Evolutionary conservation across 1,139 yeast genomes (phyloP), one percentile per base, ranked within the genome.

Genomic region (Debaryomycetaceae sp.): DNA sequence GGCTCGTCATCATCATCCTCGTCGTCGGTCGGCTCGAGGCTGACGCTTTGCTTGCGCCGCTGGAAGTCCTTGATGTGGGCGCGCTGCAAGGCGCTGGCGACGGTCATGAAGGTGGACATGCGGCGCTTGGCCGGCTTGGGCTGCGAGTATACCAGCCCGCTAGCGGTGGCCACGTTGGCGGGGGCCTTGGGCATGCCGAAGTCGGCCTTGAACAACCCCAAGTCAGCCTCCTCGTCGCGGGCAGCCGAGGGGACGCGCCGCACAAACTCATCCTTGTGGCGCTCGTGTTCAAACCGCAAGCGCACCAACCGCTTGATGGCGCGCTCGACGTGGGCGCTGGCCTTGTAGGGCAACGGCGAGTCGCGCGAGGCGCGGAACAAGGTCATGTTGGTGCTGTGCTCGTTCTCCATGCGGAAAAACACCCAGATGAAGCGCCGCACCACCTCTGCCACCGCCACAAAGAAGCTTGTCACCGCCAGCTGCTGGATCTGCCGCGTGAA

Each of bases 11-110:
- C 66, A 11, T 65, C 71, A 3, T 62, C 69, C 8, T 60, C 71
- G 27, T 61, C 65, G 24, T 54, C 59, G 23, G 61, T 66, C 23
- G 61, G 64, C 25, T 65, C 65, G 6, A 52, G 51, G 3, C 51
- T 51, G 9, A 49, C 43, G 3, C 50, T 44, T 8, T 54, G 53
- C 42, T 65, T 71, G 34, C 78, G 61, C 41, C 94, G 70, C 57
- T 86, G 95, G 65, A 88, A 88, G 60, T 88, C 96, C 46, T 82
- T 82, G 23, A 86, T 79, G 49, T 88, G 96, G 0, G 96, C 96
- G 49, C 69, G 71, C 18, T 82, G 80, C 44, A 88, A 65, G 1
- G 76, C 74, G 32, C 70, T 71, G n/a, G 83, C 67, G 14, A 85
- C 61, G 23, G 69, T 65, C 29, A 49, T 46, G 24, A 67, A 49